Evolutionary conservation across 1,284 basidiomycete genomes (phyloP).

Genomic region (Crepidotus sp.): DNA sequence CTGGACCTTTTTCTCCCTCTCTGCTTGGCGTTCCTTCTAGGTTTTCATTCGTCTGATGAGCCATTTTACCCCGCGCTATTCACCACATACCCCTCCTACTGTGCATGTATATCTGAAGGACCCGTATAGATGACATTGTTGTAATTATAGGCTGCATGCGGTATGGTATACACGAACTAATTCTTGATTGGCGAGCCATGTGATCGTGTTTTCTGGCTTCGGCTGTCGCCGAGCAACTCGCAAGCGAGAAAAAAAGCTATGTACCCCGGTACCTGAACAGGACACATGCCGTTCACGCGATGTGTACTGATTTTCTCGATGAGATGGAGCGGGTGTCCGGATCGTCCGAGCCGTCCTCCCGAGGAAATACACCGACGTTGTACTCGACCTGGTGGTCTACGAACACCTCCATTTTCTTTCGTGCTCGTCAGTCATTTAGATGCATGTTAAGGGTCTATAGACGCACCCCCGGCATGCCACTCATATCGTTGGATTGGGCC

Average conservation of each 20-base stretch:
- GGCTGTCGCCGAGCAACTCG: too few species aligned
- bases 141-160: neutral
- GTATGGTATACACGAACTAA: neutral
- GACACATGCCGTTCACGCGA: too few species aligned
- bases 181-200: neutral
- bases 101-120: slow-evolving; percentile 3
- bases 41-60: slow-evolving; percentile 2
- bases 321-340: neutral
- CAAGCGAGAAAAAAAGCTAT: too few species aligned
- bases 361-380: slow-evolving; percentile 6
- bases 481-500: neutral
- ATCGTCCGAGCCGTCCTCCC: neutral
- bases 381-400: slow-evolving; percentile 15
- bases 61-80: slow-evolving; percentile 12
- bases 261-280: too few species aligned
- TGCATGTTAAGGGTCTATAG: neutral
- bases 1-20: neutral
- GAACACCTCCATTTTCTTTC: slow-evolving; percentile 11
- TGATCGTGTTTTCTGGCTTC: too few species aligned
- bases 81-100: slow-evolving; percentile 10
- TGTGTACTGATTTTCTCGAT: slow-evolving; percentile 4
- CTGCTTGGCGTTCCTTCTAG: slow-evolving; percentile 5
- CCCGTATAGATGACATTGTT: neutral
- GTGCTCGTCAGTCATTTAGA: neutral
- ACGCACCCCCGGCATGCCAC: neutral